Base-by-base conservation (phyloP, 2,329 filamentous ascomycete genomes). In the Claviceps africana region DNA sequence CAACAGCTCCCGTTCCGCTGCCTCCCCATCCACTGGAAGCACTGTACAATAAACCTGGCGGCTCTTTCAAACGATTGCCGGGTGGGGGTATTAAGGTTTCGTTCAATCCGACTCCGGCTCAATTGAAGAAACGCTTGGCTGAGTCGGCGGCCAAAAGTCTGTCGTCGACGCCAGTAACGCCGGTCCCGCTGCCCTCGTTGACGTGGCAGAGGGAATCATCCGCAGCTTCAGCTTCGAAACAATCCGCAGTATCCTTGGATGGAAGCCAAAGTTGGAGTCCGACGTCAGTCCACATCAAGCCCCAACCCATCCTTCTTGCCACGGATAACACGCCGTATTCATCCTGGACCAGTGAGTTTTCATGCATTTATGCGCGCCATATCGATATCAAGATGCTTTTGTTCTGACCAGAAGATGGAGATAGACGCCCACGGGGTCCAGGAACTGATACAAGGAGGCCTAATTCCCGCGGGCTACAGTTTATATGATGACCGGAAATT, bases 381-480 rank as follows among this genome's bases (percentile, higher is more conserved):
- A 19, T 31, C 25, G 13, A 28, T 4, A 19, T 47, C 33, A 39
- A 42, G 33, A 46, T 13, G 13, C 3, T 15, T n/a, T 35, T 8
- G 39, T 40, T 48, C 35, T 28, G 21, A 31, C 44, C 48, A 21
- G 8, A 48, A 21, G 19, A 28, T 3, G 28, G 17, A 4, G 37
- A 17, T 10, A 55, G 53, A 51, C n/a, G 17, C 25, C 3, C 1
- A 37, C 6, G 48, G 51, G 11, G 5, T 10, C 5, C 17, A 11
- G 10, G 28, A n/a, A 5, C 25, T 48, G 22, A 17, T 48, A 21
- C 45, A 59, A 4, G 68, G 69, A 4, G 61, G 58, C 21, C 37
- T 70, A 11, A 53, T 70, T 35, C 70, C 70, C 0, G 54, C 57
- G 2, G 58, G 57, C 5, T 70, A 71, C 51, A 52, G 58, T 42